Evolutionary conservation across 192 early-diverging fungal species (phyloP), one percentile per base, ranked within the genome.

Genomic region (Coemansia sp.): DNA sequence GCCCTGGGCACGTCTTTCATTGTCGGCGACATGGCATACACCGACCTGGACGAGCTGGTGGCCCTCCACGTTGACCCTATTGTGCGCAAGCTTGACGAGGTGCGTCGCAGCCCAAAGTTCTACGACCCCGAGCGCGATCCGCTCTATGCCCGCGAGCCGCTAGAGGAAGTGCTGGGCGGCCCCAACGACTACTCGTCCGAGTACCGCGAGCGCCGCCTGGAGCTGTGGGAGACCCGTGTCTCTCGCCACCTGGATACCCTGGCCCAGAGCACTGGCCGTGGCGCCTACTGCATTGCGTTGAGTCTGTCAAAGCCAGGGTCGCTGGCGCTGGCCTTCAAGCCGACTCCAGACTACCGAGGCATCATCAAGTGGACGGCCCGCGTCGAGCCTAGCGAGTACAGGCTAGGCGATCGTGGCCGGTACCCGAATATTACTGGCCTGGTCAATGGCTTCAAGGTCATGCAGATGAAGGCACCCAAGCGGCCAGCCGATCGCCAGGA

Each of bases 21-120:
- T 18, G 76, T 92, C 22, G 87, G 83, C 21, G 77, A 80, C 8
- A 46, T 73, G 19, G 74, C 77, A 23, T 98, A 85, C 63, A 72
- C 80, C n/a, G 93, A 93, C 51, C 60, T 98, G 32, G 95, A 98
- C 47, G 86, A 98, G 60, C 76, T 98, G 47, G 69, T 96, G 14
- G 92, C 90, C 4, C 78, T 83, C 17, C 86, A 94, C 50, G 82
- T 98, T 17, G 95, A 95, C 47, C 81, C 90, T 1, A 88, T 93
- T 54, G 66, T 66, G 21, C 75, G 75, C 17, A 82, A 80, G 49
- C 80, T 92, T 7, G 77, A 85, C 34, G 80, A 84, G 25, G 67
- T 89, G 17, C 77, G 80, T 54, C 65, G 74, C 14, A 84, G 81
- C 70, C 67, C 78, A 14, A 98, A 95, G 75, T 98, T 78, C 75